Percentiles rank a stretch among this genome's conserved stretches.
phyloP scores from a whole-genome alignment of 306 rosid species.

The Acmispon strigosus region DNA sequence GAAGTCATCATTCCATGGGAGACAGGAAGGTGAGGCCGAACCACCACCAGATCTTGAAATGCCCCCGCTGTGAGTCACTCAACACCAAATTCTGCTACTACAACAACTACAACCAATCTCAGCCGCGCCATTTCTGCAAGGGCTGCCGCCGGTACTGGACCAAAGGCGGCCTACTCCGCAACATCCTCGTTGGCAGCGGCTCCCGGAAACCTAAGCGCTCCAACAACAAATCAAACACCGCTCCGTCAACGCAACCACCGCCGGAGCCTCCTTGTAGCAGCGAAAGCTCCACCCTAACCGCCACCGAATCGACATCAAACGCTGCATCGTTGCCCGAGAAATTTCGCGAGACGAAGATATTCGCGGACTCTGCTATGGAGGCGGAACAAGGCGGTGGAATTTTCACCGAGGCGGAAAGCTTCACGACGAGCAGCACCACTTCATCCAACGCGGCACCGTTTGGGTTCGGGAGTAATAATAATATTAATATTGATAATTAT shows the following conservation, averaged over 20 bases:
- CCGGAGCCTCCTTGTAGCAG: conserved; percentile 65
- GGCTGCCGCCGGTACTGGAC: conserved; percentile 95
- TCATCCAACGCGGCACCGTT: conserved; percentile 40
- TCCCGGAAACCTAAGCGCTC: conserved; percentile 78
- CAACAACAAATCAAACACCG: conserved; percentile 12
- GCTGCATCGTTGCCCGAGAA: conserved; percentile 11
- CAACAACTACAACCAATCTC: conserved; percentile 91
- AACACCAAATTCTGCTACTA: conserved; percentile 90
- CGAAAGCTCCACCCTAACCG: conserved; percentile 74
- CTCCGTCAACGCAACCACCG: neutral
- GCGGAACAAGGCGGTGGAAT: neutral
- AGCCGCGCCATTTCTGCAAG: conserved; percentile 95
- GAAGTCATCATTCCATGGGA: conserved; percentile 43
- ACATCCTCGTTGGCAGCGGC: conserved; percentile 88
- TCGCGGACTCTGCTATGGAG: conserved; percentile 22
- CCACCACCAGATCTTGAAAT: conserved; percentile 58
- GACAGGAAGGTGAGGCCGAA: conserved; percentile 46
- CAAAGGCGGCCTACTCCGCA: conserved; percentile 90
- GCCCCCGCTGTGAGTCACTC: conserved; percentile 80
- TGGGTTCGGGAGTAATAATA: conserved; percentile 21
- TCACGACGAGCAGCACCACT: conserved; percentile 36
- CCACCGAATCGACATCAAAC: conserved; percentile 36
- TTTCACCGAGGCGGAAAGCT: conserved; percentile 48
- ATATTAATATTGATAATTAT: neutral
- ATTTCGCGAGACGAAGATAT: conserved; percentile 30